phyloP scores from a whole-genome alignment of 805 yeast genomes.

The Priceomyces castillae region DNA sequence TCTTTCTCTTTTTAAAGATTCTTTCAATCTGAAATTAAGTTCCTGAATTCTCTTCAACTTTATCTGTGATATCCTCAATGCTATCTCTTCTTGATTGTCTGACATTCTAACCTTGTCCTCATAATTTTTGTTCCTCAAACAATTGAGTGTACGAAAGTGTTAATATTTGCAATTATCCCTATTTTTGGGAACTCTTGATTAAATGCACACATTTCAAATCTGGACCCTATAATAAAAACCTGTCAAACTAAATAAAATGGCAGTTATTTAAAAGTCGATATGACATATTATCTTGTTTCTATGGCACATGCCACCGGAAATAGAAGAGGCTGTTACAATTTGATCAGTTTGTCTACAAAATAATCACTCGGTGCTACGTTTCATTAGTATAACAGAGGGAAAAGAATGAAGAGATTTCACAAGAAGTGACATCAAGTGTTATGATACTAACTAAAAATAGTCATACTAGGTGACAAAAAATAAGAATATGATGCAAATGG shows the following conservation, averaged over 20 bases:
- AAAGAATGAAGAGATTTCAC: neutral
- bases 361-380: too few species aligned
- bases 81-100: slow-evolving; percentile 15
- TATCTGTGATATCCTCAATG: slow-evolving; percentile 46
- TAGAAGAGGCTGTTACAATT: too few species aligned
- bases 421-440: neutral
- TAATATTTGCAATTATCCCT: slow-evolving; percentile 1
- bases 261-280: too few species aligned
- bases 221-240: neutral
- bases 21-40: slow-evolving; percentile 51
- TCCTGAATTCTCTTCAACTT: slow-evolving; percentile 62
- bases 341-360: too few species aligned
- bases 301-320: too few species aligned
- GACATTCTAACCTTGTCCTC: neutral
- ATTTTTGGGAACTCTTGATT: neutral
- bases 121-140: neutral
- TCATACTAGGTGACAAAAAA: slow-evolving; percentile 36
- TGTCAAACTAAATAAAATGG: too few species aligned
- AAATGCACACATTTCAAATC: neutral
- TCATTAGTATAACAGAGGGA: neutral
- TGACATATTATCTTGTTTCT: too few species aligned
- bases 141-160: neutral
- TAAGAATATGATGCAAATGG: slow-evolving; percentile 67
- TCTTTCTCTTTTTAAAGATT: slow-evolving; percentile 52
- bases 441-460: too few species aligned